Evolutionary conservation across 2,329 filamentous ascomycete genomes (phyloP).

Genomic region (Paraconiothyrium brasiliense): DNA sequence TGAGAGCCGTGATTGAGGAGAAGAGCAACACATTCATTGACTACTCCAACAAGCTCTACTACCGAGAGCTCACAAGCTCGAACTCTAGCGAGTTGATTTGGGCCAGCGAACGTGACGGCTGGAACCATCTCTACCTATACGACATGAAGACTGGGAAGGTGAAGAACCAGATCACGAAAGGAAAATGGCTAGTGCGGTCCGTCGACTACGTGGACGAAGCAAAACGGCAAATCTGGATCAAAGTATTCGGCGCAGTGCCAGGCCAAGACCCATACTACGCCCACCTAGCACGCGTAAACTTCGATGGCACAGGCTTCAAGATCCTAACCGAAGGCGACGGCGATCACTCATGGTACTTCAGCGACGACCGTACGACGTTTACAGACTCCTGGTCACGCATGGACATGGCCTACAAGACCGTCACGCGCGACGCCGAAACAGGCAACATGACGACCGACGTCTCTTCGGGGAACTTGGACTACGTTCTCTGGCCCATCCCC

Average conservation of each 20-base stretch:
- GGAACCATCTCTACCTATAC: constrained; percentile 42
- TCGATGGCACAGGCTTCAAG: constrained; percentile 37
- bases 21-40: constrained; percentile 36
- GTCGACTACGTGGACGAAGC: constrained; percentile 35
- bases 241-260: constrained; percentile 30
- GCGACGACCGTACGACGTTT: constrained; percentile 26
- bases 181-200: constrained; percentile 45
- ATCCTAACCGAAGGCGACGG: constrained; percentile 37
- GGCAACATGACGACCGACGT: constrained; percentile 29
- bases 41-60: constrained; percentile 30
- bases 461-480: constrained; percentile 28
- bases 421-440: constrained; percentile 32
- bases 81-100: constrained; percentile 34
- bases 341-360: constrained; percentile 30
- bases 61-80: constrained; percentile 20
- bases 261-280: constrained; percentile 38
- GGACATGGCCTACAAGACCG: constrained; percentile 33
- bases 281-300: constrained; percentile 38
- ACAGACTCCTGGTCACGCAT: constrained; percentile 39
- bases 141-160: constrained; percentile 46
- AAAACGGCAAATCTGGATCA: constrained; percentile 33
- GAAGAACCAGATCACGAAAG: constrained; percentile 49
- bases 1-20: constrained; percentile 35
- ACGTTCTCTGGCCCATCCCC: constrained; percentile 28
- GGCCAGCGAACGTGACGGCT: constrained; percentile 38